A percentile compares a stretch with the other conserved stretches of the same genome.
These are phyloP conservation scores for Salix viminalis DNA, from an alignment of 345 rosid genomes.

Conservation along the genomic window DNA sequence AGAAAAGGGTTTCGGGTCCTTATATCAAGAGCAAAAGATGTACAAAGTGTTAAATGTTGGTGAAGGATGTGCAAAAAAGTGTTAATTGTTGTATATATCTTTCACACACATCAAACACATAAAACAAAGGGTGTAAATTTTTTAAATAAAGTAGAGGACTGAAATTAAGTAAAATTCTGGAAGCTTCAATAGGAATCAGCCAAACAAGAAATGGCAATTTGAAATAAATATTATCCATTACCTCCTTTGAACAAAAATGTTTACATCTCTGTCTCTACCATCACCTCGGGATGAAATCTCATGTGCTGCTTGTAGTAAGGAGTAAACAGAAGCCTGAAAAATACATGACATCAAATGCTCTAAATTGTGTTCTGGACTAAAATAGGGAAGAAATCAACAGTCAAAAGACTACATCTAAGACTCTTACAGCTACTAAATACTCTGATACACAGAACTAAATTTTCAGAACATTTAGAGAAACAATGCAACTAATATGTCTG, in stretches of 20 bases:
- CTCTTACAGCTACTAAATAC: background rate
- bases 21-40: background rate
- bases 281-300: slow-evolving; percentile 78
- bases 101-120: background rate
- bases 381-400: background rate
- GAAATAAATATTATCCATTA: slow-evolving; percentile 20
- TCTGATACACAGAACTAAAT: background rate
- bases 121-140: background rate
- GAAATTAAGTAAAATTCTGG: slow-evolving; percentile 11
- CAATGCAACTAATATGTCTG: background rate
- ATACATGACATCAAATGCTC: slow-evolving; percentile 28
- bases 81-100: background rate
- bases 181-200: slow-evolving; percentile 12
- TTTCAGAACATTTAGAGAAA: background rate
- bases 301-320: slow-evolving; percentile 79
- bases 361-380: slow-evolving; percentile 8
- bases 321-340: slow-evolving; percentile 76
- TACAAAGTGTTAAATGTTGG: background rate
- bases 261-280: slow-evolving; percentile 65
- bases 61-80: background rate
- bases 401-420: background rate
- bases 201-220: background rate
- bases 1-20: background rate
- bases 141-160: background rate
- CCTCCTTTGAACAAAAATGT: slow-evolving; percentile 82